phyloP scores from a whole-genome alignment of 768 basidiomycete species.

The Serendipita sp. region DNA sequence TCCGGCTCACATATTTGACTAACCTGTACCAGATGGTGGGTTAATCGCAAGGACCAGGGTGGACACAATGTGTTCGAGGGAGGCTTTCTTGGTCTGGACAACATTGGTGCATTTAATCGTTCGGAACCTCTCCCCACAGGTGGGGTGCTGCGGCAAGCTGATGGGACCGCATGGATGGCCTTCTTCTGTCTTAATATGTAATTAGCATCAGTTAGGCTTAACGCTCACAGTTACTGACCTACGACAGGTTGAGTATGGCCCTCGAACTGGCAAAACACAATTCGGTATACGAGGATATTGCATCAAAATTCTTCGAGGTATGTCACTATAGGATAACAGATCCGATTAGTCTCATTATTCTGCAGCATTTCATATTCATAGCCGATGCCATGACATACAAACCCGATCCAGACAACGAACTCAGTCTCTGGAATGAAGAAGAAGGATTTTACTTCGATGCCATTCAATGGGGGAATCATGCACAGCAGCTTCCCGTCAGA shows the following conservation, averaged over 20 bases:
- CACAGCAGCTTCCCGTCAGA: slow-evolving; percentile 84
- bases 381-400: slow-evolving; percentile 96
- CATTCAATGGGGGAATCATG: slow-evolving; percentile 70
- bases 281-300: slow-evolving; percentile 94
- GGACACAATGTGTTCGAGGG: slow-evolving; percentile 98
- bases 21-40: slow-evolving; percentile 50
- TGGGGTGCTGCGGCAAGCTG: slow-evolving; percentile 85
- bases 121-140: slow-evolving; percentile 94
- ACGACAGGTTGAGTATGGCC: slow-evolving; percentile 78
- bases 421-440: slow-evolving; percentile 86
- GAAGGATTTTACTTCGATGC: slow-evolving; percentile 99
- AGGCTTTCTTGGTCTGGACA: slow-evolving; percentile 94
- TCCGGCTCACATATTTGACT: not conserved
- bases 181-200: slow-evolving; percentile 97
- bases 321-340: not conserved
- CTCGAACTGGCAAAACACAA: slow-evolving; percentile 97
- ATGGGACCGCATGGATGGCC: slow-evolving; percentile 99
- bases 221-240: not conserved
- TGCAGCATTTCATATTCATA: slow-evolving; percentile 91
- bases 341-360: slow-evolving; percentile 10
- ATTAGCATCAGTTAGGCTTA: not conserved
- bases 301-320: slow-evolving; percentile 92
- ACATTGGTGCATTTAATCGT: slow-evolving; percentile 95
- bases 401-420: slow-evolving; percentile 50
- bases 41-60: slow-evolving; percentile 89